Evolutionary conservation across 2,329 filamentous ascomycete species (phyloP), one percentile per base, ranked within the genome.

Genomic region (Xylaria digitata): DNA sequence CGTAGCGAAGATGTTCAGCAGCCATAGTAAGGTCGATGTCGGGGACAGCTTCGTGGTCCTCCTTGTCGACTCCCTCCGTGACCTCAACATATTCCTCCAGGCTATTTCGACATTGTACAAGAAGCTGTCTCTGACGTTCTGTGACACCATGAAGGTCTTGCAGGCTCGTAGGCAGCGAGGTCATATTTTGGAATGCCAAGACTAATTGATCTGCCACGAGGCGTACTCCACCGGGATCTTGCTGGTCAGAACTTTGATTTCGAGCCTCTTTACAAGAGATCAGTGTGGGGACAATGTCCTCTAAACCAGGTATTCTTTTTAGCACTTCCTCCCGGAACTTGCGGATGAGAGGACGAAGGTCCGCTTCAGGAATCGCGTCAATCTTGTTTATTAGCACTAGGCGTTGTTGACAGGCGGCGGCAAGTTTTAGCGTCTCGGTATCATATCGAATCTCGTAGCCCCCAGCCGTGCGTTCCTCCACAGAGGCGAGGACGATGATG

Each of bases 131-230:
- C 82, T 99, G 96, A 65, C 96, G 90, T 79, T 95, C 93, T 19
- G 93, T 97, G 43, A 97, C 94, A 63, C 94, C 94, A 3, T 97
- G 86, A 4, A 96, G 90, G 74, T 97, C 92, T 80, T 94, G 88
- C 83, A 92, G 89, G 69, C 92, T 88, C 3, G 86, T 85, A 11
- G 89, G 86, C 75, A 95, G 84, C 40, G 84, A 81, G 1, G 93
- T 96, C 85, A 97, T 90, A 57, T 80, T 77, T 54, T 82, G 81
- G 77, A 98, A 97, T 2, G 87, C 85, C 37, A 78, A 73, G n/a
- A 89, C 87, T 21, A 99, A 84, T 23, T 83, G 84, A 66, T 86
- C 79, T 37, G 94, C 88, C 64, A 98, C 89, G 2, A 76, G 72
- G 67, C 92, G 88, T 61, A 97, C 86, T 63, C 89, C 86, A 8